Evolutionary conservation across 2,329 filamentous ascomycete genomes (phyloP).

Genomic region (Fusarium gaditjirri): DNA sequence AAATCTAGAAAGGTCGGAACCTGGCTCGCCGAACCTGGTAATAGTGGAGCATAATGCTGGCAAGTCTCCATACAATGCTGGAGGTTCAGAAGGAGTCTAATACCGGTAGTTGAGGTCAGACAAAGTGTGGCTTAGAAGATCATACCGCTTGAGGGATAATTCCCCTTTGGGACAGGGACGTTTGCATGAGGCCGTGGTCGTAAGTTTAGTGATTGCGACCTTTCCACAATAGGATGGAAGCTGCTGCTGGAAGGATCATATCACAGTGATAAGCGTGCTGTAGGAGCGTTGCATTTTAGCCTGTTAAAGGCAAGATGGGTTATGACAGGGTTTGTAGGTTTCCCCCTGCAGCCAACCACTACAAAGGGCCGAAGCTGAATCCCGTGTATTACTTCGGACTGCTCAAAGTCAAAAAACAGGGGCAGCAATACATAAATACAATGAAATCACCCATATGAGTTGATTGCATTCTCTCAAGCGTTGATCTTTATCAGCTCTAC

Average conservation of each 20-base stretch:
- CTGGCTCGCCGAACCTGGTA: slow-evolving; percentile 6
- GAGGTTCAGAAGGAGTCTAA: not conserved
- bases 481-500: not conserved
- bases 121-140: slow-evolving; percentile 3
- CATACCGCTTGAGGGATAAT: not conserved
- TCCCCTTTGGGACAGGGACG: not conserved
- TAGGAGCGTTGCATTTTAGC: not conserved
- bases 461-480: not conserved
- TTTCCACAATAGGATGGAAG: not conserved
- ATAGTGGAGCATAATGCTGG: not conserved
- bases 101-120: slow-evolving; percentile 5
- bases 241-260: not conserved
- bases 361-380: not conserved
- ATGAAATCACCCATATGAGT: not conserved
- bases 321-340: not conserved
- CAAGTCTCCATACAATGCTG: not conserved
- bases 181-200: not conserved
- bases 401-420: not conserved
- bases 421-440: slow-evolving; percentile 4
- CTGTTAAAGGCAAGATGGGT: not conserved
- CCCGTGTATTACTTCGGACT: not conserved
- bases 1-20: slow-evolving; percentile 8
- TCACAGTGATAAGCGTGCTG: not conserved
- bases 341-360: not conserved
- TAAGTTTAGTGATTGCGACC: not conserved